Evolutionary conservation across 2,329 filamentous ascomycete species (phyloP).

Genomic region (Pochonia chlamydosporia): DNA sequence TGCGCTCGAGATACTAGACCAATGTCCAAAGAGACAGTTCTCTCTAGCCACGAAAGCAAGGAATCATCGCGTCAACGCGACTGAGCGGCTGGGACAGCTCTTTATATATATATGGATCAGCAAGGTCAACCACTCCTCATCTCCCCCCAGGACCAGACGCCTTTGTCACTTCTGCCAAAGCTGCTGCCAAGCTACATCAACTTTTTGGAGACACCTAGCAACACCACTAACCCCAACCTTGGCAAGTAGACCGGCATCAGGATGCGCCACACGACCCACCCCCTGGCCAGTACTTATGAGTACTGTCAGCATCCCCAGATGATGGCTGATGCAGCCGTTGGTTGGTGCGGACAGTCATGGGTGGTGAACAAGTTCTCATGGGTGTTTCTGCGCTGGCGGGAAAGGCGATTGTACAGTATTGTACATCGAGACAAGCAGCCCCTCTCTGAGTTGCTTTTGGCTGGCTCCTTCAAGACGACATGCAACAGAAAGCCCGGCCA

Average conservation of each 20-base stretch:
- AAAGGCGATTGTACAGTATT: not conserved
- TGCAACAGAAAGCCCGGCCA: not conserved
- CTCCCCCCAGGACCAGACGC: not conserved
- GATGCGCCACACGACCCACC: not conserved
- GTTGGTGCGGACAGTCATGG: not conserved
- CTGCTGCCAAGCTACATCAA: not conserved
- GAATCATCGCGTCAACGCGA: too few relatives aligned
- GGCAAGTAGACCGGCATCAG: not conserved
- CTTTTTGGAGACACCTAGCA: not conserved
- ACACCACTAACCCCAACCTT: not conserved
- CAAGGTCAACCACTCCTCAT: not conserved
- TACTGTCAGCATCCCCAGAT: slow-evolving; percentile 3
- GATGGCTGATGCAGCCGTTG: not conserved
- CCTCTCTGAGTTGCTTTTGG: not conserved
- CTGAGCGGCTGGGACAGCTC: not conserved
- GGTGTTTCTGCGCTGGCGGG: not conserved
- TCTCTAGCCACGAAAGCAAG: not conserved
- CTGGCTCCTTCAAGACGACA: not conserved
- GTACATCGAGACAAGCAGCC: not conserved
- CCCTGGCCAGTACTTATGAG: not conserved
- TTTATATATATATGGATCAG: not conserved
- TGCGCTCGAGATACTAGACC: not conserved
- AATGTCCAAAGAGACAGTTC: not conserved
- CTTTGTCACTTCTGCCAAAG: not conserved
- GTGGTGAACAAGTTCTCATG: not conserved